phyloP scores from a whole-genome alignment of 2,329 filamentous ascomycete species.

The Aspergillus sp. region DNA sequence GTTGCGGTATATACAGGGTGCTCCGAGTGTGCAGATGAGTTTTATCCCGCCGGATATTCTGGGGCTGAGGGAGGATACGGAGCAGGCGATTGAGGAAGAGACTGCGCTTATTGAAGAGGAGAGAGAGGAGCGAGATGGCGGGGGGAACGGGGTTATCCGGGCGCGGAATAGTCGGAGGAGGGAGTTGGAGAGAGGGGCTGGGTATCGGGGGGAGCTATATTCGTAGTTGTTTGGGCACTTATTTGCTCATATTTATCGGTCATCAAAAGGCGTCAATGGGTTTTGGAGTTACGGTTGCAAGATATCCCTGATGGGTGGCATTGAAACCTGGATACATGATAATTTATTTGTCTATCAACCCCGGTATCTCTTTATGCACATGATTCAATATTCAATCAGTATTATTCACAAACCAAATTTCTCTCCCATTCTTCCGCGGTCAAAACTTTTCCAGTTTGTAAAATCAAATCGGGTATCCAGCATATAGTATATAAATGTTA shows the following conservation, averaged over 20 bases:
- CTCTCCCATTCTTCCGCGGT: not conserved
- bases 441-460: not conserved
- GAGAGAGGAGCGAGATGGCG: conserved; percentile 32
- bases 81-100: conserved; percentile 42
- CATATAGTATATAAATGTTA: conserved; percentile 13
- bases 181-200: conserved; percentile 29
- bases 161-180: conserved; percentile 20
- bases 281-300: not conserved
- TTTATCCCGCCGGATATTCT: conserved; percentile 71
- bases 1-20: conserved; percentile 72
- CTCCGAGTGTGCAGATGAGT: conserved; percentile 80
- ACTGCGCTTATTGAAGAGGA: conserved; percentile 32
- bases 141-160: conserved; percentile 15
- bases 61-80: conserved; percentile 45
- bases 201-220: conserved; percentile 31
- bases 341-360: not conserved
- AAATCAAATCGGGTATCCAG: conserved; percentile 30
- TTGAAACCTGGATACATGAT: not conserved
- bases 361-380: not conserved
- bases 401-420: not conserved
- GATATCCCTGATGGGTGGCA: conserved; percentile 1
- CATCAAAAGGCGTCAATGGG: not conserved
- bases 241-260: not conserved
- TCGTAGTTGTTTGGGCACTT: conserved; percentile 12
- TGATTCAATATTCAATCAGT: too few species aligned